Evolutionary conservation across 2,329 filamentous ascomycete species (phyloP).

Genomic region (Neofusicoccum sp.): DNA sequence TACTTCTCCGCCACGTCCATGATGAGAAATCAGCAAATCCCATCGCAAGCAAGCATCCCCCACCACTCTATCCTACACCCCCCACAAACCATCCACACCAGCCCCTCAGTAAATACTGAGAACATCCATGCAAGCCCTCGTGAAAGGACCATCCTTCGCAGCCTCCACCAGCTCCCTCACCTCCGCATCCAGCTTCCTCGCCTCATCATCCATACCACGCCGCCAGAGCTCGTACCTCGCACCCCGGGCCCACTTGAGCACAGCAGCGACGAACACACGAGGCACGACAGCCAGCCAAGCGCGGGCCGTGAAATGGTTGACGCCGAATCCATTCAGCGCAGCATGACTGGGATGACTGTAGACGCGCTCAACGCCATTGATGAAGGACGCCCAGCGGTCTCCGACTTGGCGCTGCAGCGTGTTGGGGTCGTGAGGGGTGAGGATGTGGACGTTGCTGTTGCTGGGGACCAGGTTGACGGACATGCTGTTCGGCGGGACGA

Average conservation of each 20-base stretch:
- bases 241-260: not conserved
- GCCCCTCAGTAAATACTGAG: not conserved
- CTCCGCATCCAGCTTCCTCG: not conserved
- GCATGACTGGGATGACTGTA: too few relatives aligned
- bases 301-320: not conserved
- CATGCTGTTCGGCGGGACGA: not conserved
- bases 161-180: not conserved
- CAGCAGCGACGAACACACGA: not conserved
- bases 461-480: too few relatives aligned
- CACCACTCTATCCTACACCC: not conserved
- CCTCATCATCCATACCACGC: not conserved
- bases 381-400: not conserved
- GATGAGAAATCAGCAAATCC: too few relatives aligned
- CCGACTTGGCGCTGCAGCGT: not conserved
- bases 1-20: too few relatives aligned
- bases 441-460: not conserved
- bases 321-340: not conserved
- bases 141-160: not conserved
- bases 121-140: not conserved
- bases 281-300: not conserved
- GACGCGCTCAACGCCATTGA: not conserved
- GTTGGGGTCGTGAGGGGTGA: not conserved
- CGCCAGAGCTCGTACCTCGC: not conserved
- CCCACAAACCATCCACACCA: not conserved
- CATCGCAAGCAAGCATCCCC: too few relatives aligned